A percentile compares a stretch with the other conserved stretches of the same genome.
Conservation (phyloP, 352 stramenopile genomes). For the Phytopythium cucurbitacearum region DNA sequence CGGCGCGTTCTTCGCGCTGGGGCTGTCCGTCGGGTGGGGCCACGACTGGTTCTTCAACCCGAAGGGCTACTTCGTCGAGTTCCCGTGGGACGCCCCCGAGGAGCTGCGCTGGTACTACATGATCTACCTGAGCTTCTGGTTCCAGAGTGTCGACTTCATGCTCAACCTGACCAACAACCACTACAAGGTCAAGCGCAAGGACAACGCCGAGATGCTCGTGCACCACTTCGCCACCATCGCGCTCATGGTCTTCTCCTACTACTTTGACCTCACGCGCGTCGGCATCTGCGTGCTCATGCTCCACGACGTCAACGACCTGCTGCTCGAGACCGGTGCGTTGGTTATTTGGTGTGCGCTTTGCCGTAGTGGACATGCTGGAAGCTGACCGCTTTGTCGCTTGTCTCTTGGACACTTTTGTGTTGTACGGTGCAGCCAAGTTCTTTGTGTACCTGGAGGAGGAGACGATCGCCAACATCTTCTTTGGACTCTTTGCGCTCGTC, state of each 20-base stretch:
- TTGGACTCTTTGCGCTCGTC: slow-evolving; percentile 57
- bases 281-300: slow-evolving; percentile 80
- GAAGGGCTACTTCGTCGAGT: slow-evolving; percentile 58
- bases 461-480: slow-evolving; percentile 63
- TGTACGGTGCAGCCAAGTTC: slow-evolving; percentile 49
- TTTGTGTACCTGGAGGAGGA: slow-evolving; percentile 76
- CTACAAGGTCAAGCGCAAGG: slow-evolving; percentile 80
- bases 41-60: slow-evolving; percentile 78
- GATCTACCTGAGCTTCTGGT: slow-evolving; percentile 79
- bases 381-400: background rate
- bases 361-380: slow-evolving; percentile 7
- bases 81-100: slow-evolving; percentile 44
- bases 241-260: slow-evolving; percentile 79
- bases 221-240: slow-evolving; percentile 75
- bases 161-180: slow-evolving; percentile 78
- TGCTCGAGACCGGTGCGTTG: slow-evolving; percentile 53
- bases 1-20: slow-evolving; percentile 52
- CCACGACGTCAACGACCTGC: slow-evolving; percentile 76
- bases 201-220: slow-evolving; percentile 79
- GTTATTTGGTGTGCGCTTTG: background rate
- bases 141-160: slow-evolving; percentile 84
- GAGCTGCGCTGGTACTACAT: slow-evolving; percentile 79
- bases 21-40: slow-evolving; percentile 51
- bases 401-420: slow-evolving; percentile 2
- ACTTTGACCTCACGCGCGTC: slow-evolving; percentile 62